phyloP scores from a whole-genome alignment of 2,329 filamentous ascomycete genomes.

The Pestalotiopsis sp. region DNA sequence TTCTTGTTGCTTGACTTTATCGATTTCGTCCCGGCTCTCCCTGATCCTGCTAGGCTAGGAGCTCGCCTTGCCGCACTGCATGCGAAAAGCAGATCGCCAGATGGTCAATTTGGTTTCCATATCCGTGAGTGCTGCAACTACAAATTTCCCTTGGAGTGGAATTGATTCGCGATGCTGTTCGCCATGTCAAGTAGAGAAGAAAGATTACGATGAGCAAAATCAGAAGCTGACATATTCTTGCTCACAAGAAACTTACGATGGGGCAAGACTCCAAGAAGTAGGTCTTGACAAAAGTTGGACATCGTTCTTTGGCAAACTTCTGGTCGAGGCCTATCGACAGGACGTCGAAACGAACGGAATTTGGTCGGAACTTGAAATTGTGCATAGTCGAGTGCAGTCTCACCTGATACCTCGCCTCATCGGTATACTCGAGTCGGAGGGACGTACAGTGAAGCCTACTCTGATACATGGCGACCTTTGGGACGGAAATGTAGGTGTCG shows the following conservation, averaged over 20 bases:
- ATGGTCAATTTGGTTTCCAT: conserved; percentile 20
- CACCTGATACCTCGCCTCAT: conserved; percentile 19
- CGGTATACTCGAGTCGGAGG: conserved; percentile 13
- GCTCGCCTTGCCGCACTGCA: conserved; percentile 23
- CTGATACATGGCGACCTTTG: conserved; percentile 23
- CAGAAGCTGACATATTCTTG: no score
- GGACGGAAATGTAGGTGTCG: conserved; percentile 21
- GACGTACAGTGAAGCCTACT: conserved; percentile 16
- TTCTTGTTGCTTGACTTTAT: conserved; percentile 21
- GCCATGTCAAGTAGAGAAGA: no score
- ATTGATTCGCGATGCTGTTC: no score
- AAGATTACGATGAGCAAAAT: no score
- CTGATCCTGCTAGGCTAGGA: conserved; percentile 18
- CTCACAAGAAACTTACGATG: conserved; percentile 17
- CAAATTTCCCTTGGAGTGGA: background rate
- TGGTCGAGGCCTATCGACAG: conserved; percentile 20
- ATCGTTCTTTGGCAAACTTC: conserved; percentile 20
- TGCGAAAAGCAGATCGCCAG: conserved; percentile 21
- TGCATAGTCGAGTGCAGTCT: conserved; percentile 13
- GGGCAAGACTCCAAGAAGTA: conserved; percentile 13
- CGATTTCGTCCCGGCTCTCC: conserved; percentile 10
- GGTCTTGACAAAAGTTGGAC: conserved; percentile 16
- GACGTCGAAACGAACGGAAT: conserved; percentile 21
- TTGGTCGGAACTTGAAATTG: conserved; percentile 21
- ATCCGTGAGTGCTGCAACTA: background rate